Percentiles rank a stretch among this genome's conserved stretches.
These are phyloP conservation scores for Extremus antarcticus DNA, from an alignment of 495 filamentous ascomycete species.

Conservation along the genomic window DNA sequence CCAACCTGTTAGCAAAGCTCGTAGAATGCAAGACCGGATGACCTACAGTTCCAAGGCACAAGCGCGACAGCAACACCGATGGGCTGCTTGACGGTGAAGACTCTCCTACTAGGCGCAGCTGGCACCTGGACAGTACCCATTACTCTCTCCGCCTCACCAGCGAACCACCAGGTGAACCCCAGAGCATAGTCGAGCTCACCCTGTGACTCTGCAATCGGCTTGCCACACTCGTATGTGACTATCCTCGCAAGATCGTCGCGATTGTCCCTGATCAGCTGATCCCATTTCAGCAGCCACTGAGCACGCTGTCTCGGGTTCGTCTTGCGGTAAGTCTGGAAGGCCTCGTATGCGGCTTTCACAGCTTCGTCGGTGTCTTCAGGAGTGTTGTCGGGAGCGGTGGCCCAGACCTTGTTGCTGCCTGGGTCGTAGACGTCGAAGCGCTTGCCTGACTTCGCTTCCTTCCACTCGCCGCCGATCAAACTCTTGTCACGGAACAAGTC, in stretches of 20 bases:
- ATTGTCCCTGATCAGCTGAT: constrained; percentile 31
- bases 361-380: constrained; percentile 51
- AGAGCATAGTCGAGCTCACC: constrained; percentile 40
- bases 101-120: constrained; percentile 46
- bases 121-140: constrained; percentile 48
- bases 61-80: constrained; percentile 54
- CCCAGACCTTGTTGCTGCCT: constrained; percentile 53
- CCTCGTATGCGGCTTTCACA: constrained; percentile 46
- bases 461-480: constrained; percentile 52
- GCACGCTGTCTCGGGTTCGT: constrained; percentile 50
- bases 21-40: constrained; percentile 19
- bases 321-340: constrained; percentile 52
- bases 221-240: constrained; percentile 40
- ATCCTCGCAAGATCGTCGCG: constrained; percentile 38
- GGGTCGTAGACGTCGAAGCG: constrained; percentile 62
- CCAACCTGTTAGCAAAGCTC: background rate
- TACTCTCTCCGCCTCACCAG: constrained; percentile 57
- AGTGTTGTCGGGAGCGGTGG: constrained; percentile 49
- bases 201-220: constrained; percentile 36
- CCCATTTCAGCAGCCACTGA: constrained; percentile 47
- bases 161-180: constrained; percentile 42
- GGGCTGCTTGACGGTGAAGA: constrained; percentile 62
- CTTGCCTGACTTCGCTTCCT: constrained; percentile 49
- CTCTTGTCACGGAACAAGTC: constrained; percentile 47
- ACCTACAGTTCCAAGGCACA: constrained; percentile 49